A percentile compares a stretch with the other conserved stretches of the same genome.
Conservation (phyloP, 495 filamentous ascomycete genomes). For the Oleoguttula mirabilis region DNA sequence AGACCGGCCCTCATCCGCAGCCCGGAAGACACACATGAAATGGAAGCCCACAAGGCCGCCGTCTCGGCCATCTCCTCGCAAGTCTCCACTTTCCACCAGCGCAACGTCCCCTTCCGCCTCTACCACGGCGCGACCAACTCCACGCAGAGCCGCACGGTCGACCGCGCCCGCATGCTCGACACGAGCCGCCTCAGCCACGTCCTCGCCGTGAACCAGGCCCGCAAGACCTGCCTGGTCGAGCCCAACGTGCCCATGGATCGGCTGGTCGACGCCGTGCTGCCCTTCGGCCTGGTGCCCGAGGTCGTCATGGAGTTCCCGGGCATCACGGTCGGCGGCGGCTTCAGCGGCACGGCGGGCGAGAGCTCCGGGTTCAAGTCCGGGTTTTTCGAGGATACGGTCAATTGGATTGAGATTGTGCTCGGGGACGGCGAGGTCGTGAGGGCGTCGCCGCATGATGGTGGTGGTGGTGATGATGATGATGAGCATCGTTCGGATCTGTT, state of each 20-base stretch:
- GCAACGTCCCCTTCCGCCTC: constrained; percentile 17
- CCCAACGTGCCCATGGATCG: constrained; percentile 57
- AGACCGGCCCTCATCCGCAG: too few species aligned
- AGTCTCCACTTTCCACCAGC: constrained; percentile 4
- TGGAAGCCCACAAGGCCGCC: not conserved
- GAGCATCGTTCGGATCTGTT: constrained; percentile 36
- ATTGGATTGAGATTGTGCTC: constrained; percentile 48
- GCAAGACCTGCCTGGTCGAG: constrained; percentile 39
- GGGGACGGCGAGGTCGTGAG: constrained; percentile 41
- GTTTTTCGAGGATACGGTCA: constrained; percentile 45
- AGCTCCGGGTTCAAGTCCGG: constrained; percentile 46
- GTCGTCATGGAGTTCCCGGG: constrained; percentile 54
- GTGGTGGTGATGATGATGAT: too few species aligned
- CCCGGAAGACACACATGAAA: too few species aligned
- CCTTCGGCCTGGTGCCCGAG: constrained; percentile 42
- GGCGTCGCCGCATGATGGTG: constrained; percentile 27
- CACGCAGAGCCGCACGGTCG: constrained; percentile 12
- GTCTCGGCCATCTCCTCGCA: constrained; percentile 14
- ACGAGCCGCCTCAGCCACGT: constrained; percentile 32
- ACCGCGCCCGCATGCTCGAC: constrained; percentile 41
- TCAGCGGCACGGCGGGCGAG: constrained; percentile 46
- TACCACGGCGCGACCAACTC: constrained; percentile 25
- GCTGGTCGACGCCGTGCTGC: constrained; percentile 42
- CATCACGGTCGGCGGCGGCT: constrained; percentile 53
- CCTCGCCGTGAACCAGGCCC: constrained; percentile 30